Base-by-base conservation (phyloP, 192 early-diverging fungal species). In the Backusella australiensis region DNA sequence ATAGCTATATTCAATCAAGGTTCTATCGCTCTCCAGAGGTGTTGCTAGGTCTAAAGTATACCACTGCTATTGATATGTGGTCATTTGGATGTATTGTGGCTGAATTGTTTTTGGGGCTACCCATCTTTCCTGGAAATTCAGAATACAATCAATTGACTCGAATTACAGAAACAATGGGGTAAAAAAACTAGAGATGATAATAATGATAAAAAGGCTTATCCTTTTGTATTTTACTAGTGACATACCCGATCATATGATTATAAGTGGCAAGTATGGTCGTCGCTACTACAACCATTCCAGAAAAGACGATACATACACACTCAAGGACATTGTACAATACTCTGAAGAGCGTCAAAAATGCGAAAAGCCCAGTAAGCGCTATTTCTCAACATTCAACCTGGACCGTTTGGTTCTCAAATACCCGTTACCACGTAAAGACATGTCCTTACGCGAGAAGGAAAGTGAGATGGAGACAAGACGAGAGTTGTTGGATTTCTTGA, bases 11-110 rank as follows among this genome's bases (percentile, higher is more conserved):
- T 72, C 97, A 99, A 83, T 98, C 96, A 4, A 87, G 98, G 36
- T 99, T 99, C 82, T 99, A 99, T 75, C 89, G 98, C 65, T 92
- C 93, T 19, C 97, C 97, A 1, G 98, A 99, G 82, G 96, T 99
- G 14, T 82, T 99, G 9, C 85, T 99, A 15, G 98, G 97, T 7
- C 80, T 96, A 42, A 93, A 94, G 71, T 96, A 97, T 83, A 95
- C 94, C 38, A 91, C 92, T 6, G 89, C 92, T 32, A 99, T 99
- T 69, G 98, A 99, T 82, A 98, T 99, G 91, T 99, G 98, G 98
- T 98, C 96, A 14, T 86, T 99, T 34, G 98, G 98, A 0, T 99
- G 98, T 80, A 98, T 99, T 81, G 94, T 95, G 2, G 96, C 94
- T 2, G 98, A 99, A 81, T 88, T 99, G n/a, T 97, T 93, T 78